Evolutionary conservation across 2,329 filamentous ascomycete genomes (phyloP).

Genomic region (Proliferodiscus dingleyae): DNA sequence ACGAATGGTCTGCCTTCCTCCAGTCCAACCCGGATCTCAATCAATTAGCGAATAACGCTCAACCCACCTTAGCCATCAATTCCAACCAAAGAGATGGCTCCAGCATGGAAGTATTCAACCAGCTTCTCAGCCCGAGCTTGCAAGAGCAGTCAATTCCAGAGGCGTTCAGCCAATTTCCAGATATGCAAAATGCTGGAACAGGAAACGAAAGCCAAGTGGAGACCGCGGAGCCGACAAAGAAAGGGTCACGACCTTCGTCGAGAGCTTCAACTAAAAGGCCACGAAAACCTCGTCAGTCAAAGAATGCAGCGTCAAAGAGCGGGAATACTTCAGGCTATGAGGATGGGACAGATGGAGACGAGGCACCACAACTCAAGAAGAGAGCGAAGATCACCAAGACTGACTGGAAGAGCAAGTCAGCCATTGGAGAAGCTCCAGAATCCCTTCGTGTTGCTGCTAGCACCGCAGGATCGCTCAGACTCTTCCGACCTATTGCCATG

Average conservation of each 20-base stretch:
- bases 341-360: slow-evolving; percentile 45
- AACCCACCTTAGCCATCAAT: slow-evolving; percentile 9
- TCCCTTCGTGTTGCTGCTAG: slow-evolving; percentile 87
- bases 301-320: slow-evolving; percentile 27
- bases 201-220: slow-evolving; percentile 13
- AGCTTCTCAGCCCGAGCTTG: slow-evolving; percentile 28
- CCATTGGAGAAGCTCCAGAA: slow-evolving; percentile 69
- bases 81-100: slow-evolving; percentile 23
- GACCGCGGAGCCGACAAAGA: slow-evolving; percentile 16
- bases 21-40: slow-evolving; percentile 59
- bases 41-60: slow-evolving; percentile 30
- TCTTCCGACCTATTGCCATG: slow-evolving; percentile 67
- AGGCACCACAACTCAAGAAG: slow-evolving; percentile 53
- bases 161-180: slow-evolving; percentile 14
- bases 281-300: slow-evolving; percentile 17
- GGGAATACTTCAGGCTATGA: slow-evolving; percentile 74
- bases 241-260: slow-evolving; percentile 26
- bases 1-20: slow-evolving; percentile 74
- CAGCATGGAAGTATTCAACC: slow-evolving; percentile 38
- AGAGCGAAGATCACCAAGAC: slow-evolving; percentile 72
- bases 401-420: slow-evolving; percentile 65
- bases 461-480: slow-evolving; percentile 80
- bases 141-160: slow-evolving; percentile 20
- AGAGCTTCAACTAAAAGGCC: slow-evolving; percentile 27
- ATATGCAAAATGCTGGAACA: slow-evolving; percentile 13